These are phyloP conservation scores for Phialophora macrospora DNA, from an alignment of 2,329 filamentous ascomycete species.

Conservation along the genomic window DNA sequence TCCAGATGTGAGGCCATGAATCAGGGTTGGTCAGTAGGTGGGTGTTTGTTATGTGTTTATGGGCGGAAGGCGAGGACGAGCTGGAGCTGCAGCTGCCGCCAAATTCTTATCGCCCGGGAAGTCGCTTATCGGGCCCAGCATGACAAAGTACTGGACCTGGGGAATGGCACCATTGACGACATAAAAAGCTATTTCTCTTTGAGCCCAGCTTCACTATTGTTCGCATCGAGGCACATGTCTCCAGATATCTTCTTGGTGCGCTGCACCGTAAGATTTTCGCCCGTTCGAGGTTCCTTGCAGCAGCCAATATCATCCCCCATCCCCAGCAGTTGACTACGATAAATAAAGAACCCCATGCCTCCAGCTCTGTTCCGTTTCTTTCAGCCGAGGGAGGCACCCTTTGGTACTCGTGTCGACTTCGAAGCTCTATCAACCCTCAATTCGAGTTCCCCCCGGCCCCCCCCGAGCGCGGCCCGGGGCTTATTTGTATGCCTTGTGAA, in stretches of 20 bases:
- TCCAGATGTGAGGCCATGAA: neutral
- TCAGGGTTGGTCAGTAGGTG: neutral
- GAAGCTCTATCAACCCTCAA: neutral
- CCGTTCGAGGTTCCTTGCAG: neutral
- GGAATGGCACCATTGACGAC: neutral
- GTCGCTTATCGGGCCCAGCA: constrained; percentile 3
- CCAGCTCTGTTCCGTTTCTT: neutral
- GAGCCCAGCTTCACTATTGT: neutral
- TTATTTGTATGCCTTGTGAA: constrained; percentile 26
- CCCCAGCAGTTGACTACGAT: neutral
- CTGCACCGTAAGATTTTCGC: neutral
- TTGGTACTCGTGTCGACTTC: neutral
- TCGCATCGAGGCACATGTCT: neutral
- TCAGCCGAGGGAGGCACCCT: neutral
- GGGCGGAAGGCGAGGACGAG: neutral
- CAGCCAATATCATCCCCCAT: neutral
- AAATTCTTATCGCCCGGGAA: constrained; percentile 11
- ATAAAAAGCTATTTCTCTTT: neutral
- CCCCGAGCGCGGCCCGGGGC: neutral
- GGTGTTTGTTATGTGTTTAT: neutral
- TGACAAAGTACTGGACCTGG: neutral
- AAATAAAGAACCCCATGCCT: neutral
- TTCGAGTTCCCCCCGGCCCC: neutral
- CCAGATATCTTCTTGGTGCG: neutral
- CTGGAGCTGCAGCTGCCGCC: neutral